Conservation (phyloP, 1,139 yeast species). For the Debaryomyces udenii region DNA sequence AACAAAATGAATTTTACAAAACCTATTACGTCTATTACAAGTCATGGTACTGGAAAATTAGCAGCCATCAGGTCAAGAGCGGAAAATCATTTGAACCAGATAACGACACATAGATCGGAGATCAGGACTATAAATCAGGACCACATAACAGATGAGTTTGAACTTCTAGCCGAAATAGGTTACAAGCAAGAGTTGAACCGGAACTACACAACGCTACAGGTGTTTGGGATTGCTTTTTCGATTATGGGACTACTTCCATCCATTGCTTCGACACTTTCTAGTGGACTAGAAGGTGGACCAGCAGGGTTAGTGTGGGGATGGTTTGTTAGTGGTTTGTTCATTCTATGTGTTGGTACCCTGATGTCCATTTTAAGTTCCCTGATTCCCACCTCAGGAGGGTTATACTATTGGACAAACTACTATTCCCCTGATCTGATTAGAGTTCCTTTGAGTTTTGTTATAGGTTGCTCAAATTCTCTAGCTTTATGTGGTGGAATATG, state of each 20-base stretch:
- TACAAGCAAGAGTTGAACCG: constrained; percentile 52
- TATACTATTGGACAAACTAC: constrained; percentile 53
- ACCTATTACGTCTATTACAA: constrained; percentile 1
- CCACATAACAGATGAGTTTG: constrained; percentile 28
- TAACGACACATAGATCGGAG: constrained; percentile 29
- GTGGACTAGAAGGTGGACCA: constrained; percentile 49
- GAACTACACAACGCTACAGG: constrained; percentile 48
- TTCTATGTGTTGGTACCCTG: constrained; percentile 56
- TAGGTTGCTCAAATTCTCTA: constrained; percentile 32
- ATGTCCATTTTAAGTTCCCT: constrained; percentile 64
- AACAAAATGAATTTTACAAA: constrained; percentile 4
- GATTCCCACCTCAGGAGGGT: constrained; percentile 67
- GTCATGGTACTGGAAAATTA: constrained; percentile 1
- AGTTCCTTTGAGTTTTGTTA: constrained; percentile 28
- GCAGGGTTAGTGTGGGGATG: constrained; percentile 68
- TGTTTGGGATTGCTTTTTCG: constrained; percentile 54
- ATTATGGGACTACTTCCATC: constrained; percentile 57
- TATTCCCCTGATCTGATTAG: constrained; percentile 26
- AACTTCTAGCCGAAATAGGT: constrained; percentile 31
- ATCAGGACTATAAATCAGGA: constrained; percentile 19
- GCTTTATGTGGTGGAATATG: constrained; percentile 33
- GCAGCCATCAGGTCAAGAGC: constrained; percentile 21
- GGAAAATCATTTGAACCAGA: constrained; percentile 25
- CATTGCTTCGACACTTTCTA: constrained; percentile 36
- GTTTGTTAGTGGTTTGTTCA: constrained; percentile 55